Base-by-base conservation (phyloP, 164 flowering plant species). In the Saururus chinensis region DNA sequence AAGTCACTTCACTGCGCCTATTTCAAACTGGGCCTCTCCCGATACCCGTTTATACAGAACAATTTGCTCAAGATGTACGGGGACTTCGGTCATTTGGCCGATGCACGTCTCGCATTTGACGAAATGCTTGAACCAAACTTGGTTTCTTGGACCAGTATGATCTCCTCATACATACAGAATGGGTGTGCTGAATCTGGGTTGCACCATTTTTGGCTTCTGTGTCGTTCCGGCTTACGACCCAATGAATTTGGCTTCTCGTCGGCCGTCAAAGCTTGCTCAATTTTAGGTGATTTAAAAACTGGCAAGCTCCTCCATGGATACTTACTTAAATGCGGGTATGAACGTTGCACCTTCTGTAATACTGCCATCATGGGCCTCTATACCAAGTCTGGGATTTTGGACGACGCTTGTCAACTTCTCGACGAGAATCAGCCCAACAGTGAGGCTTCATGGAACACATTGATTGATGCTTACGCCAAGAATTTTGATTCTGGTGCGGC, bases 61-160 rank as follows among this genome's bases (percentile, higher is more conserved):
- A 73, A 73, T 51, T 35, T 73, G 21, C 67, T 73, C 16, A 30
- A 60, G 22, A 65, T 81, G 83, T 81, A 82, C 65, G 78, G 74
- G 6, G 78, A 76, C 52, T 77, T 71, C 52, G 70, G 60, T 0
- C 76, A 73, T 48, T 51, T 84, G 76, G 64, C 53, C 22, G 66
- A 73, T 7, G 79, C 77, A 0, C 49, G 69, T 21, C 12, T 60
- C 23, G 64, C 79, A 48, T 82, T 80, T 62, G 68, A 67, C 22
- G 79, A 63, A 51, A 77, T 79, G 62, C 41, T 20, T 1, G 73
- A 75, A 8, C 78, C 73, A 60, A 70, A 68, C 57, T 76, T 75
- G 25, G 76, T 80, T 64, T 81, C 88, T 4, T 82, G 84, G 84
- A 84, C 82, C 49, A 75, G 79, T 17, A 74, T 80, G 76, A 79